Evolutionary conservation across 306 rosid species (phyloP), one percentile per base, ranked within the genome.

Genomic region (Ormosia emarginata): DNA sequence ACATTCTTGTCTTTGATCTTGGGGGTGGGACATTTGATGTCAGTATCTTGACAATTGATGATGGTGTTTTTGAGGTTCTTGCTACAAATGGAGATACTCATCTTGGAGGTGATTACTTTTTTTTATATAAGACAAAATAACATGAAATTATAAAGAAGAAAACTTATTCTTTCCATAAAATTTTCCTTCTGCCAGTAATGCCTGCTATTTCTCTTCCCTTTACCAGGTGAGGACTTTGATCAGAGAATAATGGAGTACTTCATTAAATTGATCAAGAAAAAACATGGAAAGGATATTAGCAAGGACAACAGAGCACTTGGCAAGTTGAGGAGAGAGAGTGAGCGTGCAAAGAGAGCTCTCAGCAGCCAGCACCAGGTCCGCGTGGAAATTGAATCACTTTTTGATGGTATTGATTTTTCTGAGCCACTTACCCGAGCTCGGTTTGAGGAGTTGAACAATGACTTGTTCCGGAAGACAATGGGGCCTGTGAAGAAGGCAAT

Each of bases 311-410:
- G 97, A 82, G 97, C 99, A 50, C 92, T 96, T 82, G 99, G 98
- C 4, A 96, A 96, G 88, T 74, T 96, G 24, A 94, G 98, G 84
- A 93, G 99, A 86, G 98, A 96, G 80, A 66, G 78, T 34, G 99
- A 96, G 86, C 93, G 99, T 15, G 99, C 99, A 77, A 96, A 96
- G 94, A 96, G 99, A 86, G 97, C 99, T 75, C 97, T 96, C 37
- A 93, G 99, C 78, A 96, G 98, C 92, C 99, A 96, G 94, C 99
- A 96, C 84, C 99, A 96, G 68, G 84, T 93, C 90, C 97, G 98
- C 2, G 98, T 95, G 84, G 99, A 95, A 89, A 95, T 95, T 67
- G 99, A 95, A 80, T 95, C 99, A 39, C 99, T 95, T 55, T 95
- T 95, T 10, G 99, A 95, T 66, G 99, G 99, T 5, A 43, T 63